Conservation (phyloP, 1,139 yeast species). For the Hemisphaericaspora xylofermentans region DNA sequence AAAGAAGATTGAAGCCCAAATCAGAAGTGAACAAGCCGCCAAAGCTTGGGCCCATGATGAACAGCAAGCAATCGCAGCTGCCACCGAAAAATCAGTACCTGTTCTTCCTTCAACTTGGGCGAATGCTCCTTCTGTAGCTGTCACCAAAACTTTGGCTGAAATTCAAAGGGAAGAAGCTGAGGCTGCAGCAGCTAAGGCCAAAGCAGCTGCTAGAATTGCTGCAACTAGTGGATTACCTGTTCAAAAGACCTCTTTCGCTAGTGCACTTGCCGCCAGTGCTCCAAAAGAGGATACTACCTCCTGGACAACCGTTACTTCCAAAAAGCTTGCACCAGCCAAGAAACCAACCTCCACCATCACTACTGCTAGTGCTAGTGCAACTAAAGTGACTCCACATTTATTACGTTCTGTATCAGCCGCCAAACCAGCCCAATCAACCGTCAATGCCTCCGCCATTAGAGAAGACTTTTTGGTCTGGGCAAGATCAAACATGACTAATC, state of each 20-base stretch:
- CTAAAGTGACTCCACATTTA: constrained; percentile 37
- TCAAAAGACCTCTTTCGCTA: constrained; percentile 28
- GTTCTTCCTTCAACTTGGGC: constrained; percentile 62
- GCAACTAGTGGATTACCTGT: constrained; percentile 16
- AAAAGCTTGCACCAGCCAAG: constrained; percentile 24
- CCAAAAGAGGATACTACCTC: constrained; percentile 31
- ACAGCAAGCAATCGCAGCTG: constrained; percentile 13
- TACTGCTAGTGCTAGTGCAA: constrained; percentile 20
- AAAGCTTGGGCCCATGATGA: constrained; percentile 22
- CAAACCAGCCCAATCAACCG: constrained; percentile 24
- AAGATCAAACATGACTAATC: constrained; percentile 65
- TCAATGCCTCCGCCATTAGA: constrained; percentile 33
- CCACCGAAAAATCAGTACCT: constrained; percentile 19
- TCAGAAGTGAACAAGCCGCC: constrained; percentile 30
- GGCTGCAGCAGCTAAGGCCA: constrained; percentile 34
- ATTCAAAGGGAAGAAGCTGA: constrained; percentile 48
- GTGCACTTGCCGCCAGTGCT: constrained; percentile 26
- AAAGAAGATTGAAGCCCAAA: constrained; percentile 33
- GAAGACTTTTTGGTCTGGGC: constrained; percentile 88
- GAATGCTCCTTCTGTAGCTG: constrained; percentile 21
- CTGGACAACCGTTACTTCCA: constrained; percentile 46
- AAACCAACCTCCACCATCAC: constrained; percentile 20
- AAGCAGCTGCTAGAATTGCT: constrained; percentile 18
- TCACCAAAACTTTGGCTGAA: constrained; percentile 41
- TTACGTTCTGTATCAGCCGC: constrained; percentile 48